Conservation (phyloP, 345 rosid genomes). For the Eutrema heterophyllum region DNA sequence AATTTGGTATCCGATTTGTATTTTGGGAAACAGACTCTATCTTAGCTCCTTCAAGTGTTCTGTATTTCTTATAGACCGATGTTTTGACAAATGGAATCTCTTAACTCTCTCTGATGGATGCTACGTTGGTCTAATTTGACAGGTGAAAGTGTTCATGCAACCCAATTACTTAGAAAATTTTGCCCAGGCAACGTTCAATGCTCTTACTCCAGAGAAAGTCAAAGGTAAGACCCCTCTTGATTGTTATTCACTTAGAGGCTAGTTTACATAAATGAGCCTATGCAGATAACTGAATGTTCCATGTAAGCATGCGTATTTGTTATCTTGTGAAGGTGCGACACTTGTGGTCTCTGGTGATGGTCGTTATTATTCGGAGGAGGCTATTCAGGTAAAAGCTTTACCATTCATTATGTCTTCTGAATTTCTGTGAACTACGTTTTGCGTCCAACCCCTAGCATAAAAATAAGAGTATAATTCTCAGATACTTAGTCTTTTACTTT, state of each 20-base stretch:
- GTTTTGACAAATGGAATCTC: neutral
- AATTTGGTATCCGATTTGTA: too few species aligned
- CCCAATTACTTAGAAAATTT: slow-evolving; percentile 75
- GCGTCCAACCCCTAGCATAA: neutral
- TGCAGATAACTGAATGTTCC: neutral
- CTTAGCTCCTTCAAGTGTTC: neutral
- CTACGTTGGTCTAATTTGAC: slow-evolving; percentile 20
- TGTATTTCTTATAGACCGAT: neutral
- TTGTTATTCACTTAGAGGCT: neutral
- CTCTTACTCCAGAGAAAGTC: slow-evolving; percentile 63
- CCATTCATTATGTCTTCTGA: neutral
- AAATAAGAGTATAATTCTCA: neutral
- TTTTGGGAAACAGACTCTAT: too few species aligned
- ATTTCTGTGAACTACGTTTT: neutral
- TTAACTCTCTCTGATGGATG: neutral
- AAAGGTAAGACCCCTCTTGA: slow-evolving; percentile 46
- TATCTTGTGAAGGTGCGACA: slow-evolving; percentile 58
- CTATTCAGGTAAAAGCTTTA: slow-evolving; percentile 59
- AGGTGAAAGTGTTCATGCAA: slow-evolving; percentile 80
- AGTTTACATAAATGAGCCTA: neutral
- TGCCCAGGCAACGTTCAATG: slow-evolving; percentile 84
- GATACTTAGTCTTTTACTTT: neutral
- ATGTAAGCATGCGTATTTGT: neutral
- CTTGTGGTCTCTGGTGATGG: slow-evolving; percentile 98
- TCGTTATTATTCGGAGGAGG: slow-evolving; percentile 80